A percentile compares a stretch with the other conserved stretches of the same genome.
Evolutionary conservation across 2,329 filamentous ascomycete species (phyloP).

Genomic region (Purpureocillium takamizusanense): DNA sequence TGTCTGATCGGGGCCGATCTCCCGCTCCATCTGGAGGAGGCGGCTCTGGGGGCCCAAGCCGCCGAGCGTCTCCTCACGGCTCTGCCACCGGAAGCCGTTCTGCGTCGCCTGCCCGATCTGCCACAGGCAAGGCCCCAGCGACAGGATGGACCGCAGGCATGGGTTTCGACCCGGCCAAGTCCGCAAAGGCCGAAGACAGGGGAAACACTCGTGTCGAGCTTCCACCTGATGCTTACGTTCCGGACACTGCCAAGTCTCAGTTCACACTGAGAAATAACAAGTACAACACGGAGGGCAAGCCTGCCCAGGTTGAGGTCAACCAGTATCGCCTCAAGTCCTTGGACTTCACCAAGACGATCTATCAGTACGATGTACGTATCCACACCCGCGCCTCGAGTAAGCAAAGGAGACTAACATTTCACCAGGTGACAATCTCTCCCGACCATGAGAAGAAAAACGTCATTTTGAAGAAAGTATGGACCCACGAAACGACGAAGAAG

Average conservation of each 20-base stretch:
- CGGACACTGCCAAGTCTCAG: conserved; percentile 21
- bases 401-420: conserved; percentile 5
- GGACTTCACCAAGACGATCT: conserved; percentile 50
- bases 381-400: not conserved
- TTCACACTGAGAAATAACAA: conserved; percentile 24
- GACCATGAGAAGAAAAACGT: conserved; percentile 51
- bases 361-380: conserved; percentile 74
- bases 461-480: conserved; percentile 70
- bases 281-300: conserved; percentile 49
- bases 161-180: conserved; percentile 35
- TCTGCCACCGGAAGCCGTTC: conserved; percentile 5
- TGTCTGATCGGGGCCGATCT: conserved; percentile 24
- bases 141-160: conserved; percentile 18
- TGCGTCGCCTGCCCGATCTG: conserved; percentile 10
- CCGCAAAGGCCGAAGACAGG: conserved; percentile 18
- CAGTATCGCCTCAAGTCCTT: conserved; percentile 60
- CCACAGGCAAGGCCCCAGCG: conserved; percentile 6
- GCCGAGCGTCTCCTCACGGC: not conserved
- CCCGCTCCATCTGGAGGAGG: conserved; percentile 8
- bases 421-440: conserved; percentile 55
- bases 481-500: conserved; percentile 48
- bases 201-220: conserved; percentile 44
- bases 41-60: conserved; percentile 1
- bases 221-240: conserved; percentile 45
- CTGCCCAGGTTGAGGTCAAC: conserved; percentile 55